phyloP scores from a whole-genome alignment of 225 moss, liverwort and hornwort species.

The Ulota crispa region DNA sequence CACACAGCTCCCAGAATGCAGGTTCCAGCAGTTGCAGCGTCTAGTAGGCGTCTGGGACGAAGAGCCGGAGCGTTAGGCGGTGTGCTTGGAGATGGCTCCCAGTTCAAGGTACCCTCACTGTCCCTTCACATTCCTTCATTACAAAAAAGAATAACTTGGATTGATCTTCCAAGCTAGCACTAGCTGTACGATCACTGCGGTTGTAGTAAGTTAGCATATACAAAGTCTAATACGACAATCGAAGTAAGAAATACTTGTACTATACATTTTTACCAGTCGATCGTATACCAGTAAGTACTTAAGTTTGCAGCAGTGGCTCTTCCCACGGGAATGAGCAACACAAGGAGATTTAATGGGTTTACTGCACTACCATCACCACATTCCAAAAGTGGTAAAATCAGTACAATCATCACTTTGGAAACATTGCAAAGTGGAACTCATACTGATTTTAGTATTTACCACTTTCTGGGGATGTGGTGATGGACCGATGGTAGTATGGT shows the following conservation, averaged over 20 bases:
- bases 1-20: slow-evolving; percentile 21
- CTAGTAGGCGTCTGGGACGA: background rate
- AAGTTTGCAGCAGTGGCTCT: background rate
- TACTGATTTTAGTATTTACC: too few relatives aligned
- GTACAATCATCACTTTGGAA: too few relatives aligned
- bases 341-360: too few relatives aligned
- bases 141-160: background rate
- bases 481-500: too few relatives aligned
- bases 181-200: background rate
- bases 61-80: slow-evolving; percentile 2
- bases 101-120: slow-evolving; percentile 27
- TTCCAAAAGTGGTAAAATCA: too few relatives aligned
- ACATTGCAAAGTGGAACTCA: too few relatives aligned
- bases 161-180: background rate
- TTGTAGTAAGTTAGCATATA: background rate
- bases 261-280: background rate
- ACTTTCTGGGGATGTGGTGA: too few relatives aligned
- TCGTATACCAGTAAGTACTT: background rate
- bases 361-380: too few relatives aligned
- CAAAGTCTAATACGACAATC: background rate
- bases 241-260: background rate
- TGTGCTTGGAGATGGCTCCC: slow-evolving; percentile 6
- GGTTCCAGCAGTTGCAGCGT: slow-evolving; percentile 9
- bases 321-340: too few relatives aligned
- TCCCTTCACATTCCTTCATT: background rate